Evolutionary conservation across 1,139 yeast species (phyloP).

Genomic region (Arxiozyma heterogenica): DNA sequence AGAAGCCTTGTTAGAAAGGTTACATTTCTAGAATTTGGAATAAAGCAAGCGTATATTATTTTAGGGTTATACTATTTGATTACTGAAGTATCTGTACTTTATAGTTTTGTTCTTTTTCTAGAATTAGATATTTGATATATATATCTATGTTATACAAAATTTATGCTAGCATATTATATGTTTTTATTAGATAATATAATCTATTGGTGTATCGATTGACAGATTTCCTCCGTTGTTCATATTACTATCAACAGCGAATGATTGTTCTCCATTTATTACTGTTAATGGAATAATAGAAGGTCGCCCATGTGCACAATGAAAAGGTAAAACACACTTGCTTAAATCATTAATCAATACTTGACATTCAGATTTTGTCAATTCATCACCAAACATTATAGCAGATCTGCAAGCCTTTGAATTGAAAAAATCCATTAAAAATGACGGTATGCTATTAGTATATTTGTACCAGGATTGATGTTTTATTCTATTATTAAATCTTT

Average conservation of each 20-base stretch:
- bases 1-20: conserved; percentile 35
- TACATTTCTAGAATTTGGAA: conserved; percentile 16
- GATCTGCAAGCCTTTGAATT: conserved; percentile 63
- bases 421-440: conserved; percentile 40
- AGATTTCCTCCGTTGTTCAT: background rate
- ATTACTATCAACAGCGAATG: conserved; percentile 13
- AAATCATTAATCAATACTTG: conserved; percentile 36
- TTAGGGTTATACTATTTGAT: background rate
- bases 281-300: conserved; percentile 61
- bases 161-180: background rate
- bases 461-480: conserved; percentile 29
- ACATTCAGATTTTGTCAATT: conserved; percentile 39
- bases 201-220: background rate
- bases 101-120: background rate
- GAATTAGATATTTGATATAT: background rate
- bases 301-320: conserved; percentile 82
- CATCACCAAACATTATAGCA: conserved; percentile 68
- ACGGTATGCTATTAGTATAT: conserved; percentile 37
- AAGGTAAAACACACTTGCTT: conserved; percentile 48
- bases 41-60: too few species aligned
- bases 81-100: too few species aligned
- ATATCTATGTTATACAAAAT: background rate
- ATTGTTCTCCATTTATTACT: background rate
- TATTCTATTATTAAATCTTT: conserved; percentile 1
- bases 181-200: background rate